Conservation (phyloP, 371 early-diverging fungal species). For the Mycotypha africana region DNA sequence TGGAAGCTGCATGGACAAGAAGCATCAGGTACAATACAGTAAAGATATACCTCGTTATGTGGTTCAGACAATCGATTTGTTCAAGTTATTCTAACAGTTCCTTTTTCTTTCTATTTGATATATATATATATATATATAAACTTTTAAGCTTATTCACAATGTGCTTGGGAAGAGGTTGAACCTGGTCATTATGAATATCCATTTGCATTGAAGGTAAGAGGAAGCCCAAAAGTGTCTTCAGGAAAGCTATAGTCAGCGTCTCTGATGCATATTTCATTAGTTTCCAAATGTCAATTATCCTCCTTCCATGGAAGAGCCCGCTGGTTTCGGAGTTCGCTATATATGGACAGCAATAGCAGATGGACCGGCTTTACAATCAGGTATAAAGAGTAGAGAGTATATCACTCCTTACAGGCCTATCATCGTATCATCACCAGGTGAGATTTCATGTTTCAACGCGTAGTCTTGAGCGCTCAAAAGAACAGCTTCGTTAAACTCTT, state of each 20-base stretch:
- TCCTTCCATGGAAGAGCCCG: conserved; percentile 32
- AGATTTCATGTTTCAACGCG: too few species aligned
- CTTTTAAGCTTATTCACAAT: conserved; percentile 30
- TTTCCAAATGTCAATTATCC: conserved; percentile 42
- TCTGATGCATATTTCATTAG: too few species aligned
- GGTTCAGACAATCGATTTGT: too few species aligned
- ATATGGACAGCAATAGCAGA: conserved; percentile 50
- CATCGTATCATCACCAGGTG: conserved; percentile 26
- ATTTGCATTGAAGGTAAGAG: conserved; percentile 47
- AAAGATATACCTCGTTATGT: background rate
- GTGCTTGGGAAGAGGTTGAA: conserved; percentile 46
- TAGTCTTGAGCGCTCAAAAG: too few species aligned
- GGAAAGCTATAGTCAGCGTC: too few species aligned
- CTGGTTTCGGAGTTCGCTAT: conserved; percentile 29
- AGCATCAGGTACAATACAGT: conserved; percentile 21
- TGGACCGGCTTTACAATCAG: conserved; percentile 37
- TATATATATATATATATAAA: background rate
- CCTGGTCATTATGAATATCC: conserved; percentile 41
- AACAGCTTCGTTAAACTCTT: background rate
- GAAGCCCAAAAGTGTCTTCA: too few species aligned
- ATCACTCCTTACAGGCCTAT: conserved; percentile 34
- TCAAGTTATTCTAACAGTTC: too few species aligned
- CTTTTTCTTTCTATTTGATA: too few species aligned
- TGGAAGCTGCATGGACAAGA: conserved; percentile 46
- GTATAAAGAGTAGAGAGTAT: conserved; percentile 32